Evolutionary conservation across 257 asterid genomes (phyloP), one percentile per base, ranked within the genome.

Genomic region (Leptodermis oblonga): DNA sequence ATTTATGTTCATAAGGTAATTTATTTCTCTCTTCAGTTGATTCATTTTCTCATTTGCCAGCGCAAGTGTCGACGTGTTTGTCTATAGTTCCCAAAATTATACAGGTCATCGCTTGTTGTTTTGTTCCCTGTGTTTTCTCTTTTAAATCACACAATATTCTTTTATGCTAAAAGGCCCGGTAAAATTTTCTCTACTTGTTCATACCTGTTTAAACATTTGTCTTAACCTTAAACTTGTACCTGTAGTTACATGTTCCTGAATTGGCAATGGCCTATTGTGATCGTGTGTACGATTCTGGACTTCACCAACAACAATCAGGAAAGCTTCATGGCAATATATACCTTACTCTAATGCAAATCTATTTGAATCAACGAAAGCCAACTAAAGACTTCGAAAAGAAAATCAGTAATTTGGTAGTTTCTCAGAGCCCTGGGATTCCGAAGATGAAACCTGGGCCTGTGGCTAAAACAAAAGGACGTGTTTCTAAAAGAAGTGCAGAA

Each of bases 201-300:
- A 23, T 9, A 31, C 60, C 63, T 39, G 49, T 56, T 48, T 68
- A 61, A 58, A 42, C 14, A 42, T 17, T 65, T 39, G 69, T 73
- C 41, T 70, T 72, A 72, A 68, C 66, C 53, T 20, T 64, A 51
- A 75, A 34, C 39, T 67, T 52, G 37, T 31, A 33, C 55, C 51
- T 80, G 34, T 62, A 90, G 98, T 90, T 94, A 77, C 86, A 86
- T 82, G 89, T 89, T 86, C 97, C 99, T 58, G 98, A 94, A 58
- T 75, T 91, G 83, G 99, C 98, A 54, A 77, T 94, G 67, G 70
- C 94, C 58, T 91, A 94, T 76, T 94, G 99, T 70, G 99, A 94
- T 73, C 93, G 92, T 60, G 84, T 94, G 64, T 86, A 91, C 55
- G 90, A 89, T 70, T 84, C 86, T 42, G 91, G 86, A 72, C 82